These are phyloP conservation scores for Blastobotrys buckinghamii DNA, from an alignment of 1,139 yeast genomes.

Conservation along the genomic window DNA sequence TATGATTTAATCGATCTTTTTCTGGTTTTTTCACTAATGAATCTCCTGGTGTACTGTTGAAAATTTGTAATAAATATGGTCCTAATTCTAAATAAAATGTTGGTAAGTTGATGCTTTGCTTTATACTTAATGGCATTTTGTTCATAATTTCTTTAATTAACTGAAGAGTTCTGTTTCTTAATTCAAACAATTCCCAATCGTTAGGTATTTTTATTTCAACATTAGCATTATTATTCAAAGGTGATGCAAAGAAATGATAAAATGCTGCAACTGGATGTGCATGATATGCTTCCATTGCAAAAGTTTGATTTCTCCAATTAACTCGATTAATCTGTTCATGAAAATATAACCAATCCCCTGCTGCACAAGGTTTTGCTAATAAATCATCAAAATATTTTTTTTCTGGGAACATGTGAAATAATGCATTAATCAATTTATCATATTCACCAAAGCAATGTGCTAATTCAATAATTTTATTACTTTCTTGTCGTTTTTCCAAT, in stretches of 20 bases:
- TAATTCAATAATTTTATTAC: conserved; percentile 41
- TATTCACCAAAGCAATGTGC: conserved; percentile 43
- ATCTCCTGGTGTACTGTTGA: conserved; percentile 22
- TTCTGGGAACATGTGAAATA: conserved; percentile 57
- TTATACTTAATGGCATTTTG: conserved; percentile 14
- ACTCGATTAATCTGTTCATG: conserved; percentile 49
- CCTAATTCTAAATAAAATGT: conserved; percentile 27
- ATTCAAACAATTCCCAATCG: conserved; percentile 39
- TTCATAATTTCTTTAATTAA: conserved; percentile 24
- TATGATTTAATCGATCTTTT: conserved; percentile 20
- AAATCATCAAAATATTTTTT: conserved; percentile 61
- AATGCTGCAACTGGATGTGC: conserved; percentile 57
- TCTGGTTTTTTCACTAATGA: conserved; percentile 21
- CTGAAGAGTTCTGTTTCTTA: conserved; percentile 20
- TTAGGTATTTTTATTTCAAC: conserved; percentile 26
- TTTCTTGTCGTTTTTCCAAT: conserved; percentile 48
- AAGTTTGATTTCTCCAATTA: conserved; percentile 39
- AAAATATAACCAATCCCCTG: conserved; percentile 76
- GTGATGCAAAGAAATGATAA: conserved; percentile 61
- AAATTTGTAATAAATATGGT: conserved; percentile 28
- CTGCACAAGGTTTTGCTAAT: conserved; percentile 52
- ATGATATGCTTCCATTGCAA: conserved; percentile 51
- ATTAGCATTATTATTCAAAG: conserved; percentile 38
- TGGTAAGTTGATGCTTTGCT: conserved; percentile 20
- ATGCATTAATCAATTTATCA: conserved; percentile 64